Base-by-base conservation (phyloP, 352 stramenopile species). In the Phytophthora crassamura region DNA sequence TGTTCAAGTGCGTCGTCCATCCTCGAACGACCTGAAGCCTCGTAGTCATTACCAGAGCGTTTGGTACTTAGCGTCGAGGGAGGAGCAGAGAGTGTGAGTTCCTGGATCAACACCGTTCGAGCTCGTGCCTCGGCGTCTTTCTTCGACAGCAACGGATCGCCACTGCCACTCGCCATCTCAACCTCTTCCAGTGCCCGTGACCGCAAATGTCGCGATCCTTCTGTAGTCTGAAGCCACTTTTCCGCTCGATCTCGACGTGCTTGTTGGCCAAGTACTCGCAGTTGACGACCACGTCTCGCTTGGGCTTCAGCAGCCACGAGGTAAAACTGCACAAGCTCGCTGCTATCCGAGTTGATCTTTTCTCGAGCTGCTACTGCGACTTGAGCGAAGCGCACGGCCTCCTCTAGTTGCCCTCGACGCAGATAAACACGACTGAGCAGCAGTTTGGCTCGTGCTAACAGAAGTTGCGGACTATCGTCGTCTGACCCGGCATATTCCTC, bases 1-100 rank as follows among this genome's bases (percentile, higher is more conserved):
- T 72, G 77, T 56, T 93, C 84, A n/a, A 89, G 49, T 0, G 82
- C 84, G 9, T 90, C 84, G 2, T 93, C 82, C 36, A 88, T 75
- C 38, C 79, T 48, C 3, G 71, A 55, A 9, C 72, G 41, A 35
- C 79, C 74, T 11, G 42, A 47, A 7, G 33, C 42, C 46, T 74
- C 67, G 22, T 60, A 41, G 32, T 70, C 48, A 15, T 43, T 42
- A 4, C 39, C 43, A 8, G 55, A 32, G 16, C 36, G 41, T 48
- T 55, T 64, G 11, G 14, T 38, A 46, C 32, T 61, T 9, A 66
- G 39, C 8, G 40, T 59, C 16, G 48, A 55, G 10, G 60, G 36
- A 7, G 49, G 60, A 33, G 77, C 62, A 4, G 72, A 65, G 3
- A 63, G 20, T 10, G 72, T 63, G 20, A 85, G 67, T 35, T 87